Base-by-base conservation (phyloP, 768 basidiomycete species). In the Clavulina sp. region DNA sequence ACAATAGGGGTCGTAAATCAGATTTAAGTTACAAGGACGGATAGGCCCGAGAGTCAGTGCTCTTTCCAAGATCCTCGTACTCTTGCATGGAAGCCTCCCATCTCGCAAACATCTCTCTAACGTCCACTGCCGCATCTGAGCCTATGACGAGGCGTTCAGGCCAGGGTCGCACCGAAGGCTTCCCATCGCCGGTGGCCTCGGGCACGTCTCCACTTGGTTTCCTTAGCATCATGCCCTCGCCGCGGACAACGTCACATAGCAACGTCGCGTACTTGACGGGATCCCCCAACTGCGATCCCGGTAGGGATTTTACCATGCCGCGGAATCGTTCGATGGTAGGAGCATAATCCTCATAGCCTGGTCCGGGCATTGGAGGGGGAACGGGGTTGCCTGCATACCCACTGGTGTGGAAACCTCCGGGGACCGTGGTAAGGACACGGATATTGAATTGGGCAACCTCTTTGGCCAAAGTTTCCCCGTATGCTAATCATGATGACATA, bases 221-320 rank as follows among this genome's bases (percentile, higher is more conserved):
- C n/a, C n/a, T n/a, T n/a, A n/a, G n/a, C 43, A 46, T 46, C 13
- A 46, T 26, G 16, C 43, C 43, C 26, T 46, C 43, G 43, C 43
- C 43, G 13, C 43, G 9, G 43, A 46, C 43, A 9, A 46, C 43
- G 16, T 16, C 43, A 9, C 9, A 16, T 9, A 46, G 9, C 43
- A 46, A 9, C 26, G 13, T 24, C 13, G 43, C 43, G 26, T 13
- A 9, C 24, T 46, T 46, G 26, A 16, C 43, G 26, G 43, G 43
- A 46, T 46, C 43, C 9, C 43, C 43, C 9, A 46, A 26, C 24
- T 46, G 43, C 43, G 13, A 13, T 13, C 43, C 43, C 16, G 13
- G 13, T 24, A 46, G 43, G 13, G 13, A 13, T n/a, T n/a, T n/a
- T n/a, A n/a, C n/a, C n/a, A n/a, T n/a, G 9, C 26, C 26, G 13